These are phyloP conservation scores for Davidsoniella virescens DNA, from an alignment of 2,329 filamentous ascomycete species.

Conservation along the genomic window DNA sequence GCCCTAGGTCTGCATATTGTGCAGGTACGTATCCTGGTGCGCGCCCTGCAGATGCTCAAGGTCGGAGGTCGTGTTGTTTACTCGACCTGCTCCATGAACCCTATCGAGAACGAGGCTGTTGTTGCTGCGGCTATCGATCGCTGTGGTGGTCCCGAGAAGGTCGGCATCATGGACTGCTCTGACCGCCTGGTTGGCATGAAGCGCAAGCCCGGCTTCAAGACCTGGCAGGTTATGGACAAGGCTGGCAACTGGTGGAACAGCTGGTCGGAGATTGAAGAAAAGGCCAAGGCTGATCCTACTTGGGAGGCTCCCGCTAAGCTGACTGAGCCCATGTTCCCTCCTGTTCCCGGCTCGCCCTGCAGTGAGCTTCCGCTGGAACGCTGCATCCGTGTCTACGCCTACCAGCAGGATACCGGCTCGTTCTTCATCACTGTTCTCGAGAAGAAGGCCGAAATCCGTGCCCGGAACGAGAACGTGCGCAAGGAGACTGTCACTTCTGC, in stretches of 20 bases:
- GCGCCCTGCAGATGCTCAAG: conserved; percentile 90
- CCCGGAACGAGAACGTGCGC: conserved; percentile 48
- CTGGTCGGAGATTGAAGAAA: conserved; percentile 67
- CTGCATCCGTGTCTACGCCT: conserved; percentile 88
- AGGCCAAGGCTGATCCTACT: conserved; percentile 40
- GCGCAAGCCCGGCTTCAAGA: conserved; percentile 57
- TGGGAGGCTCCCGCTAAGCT: conserved; percentile 49
- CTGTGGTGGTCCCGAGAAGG: conserved; percentile 68
- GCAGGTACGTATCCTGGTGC: conserved; percentile 77
- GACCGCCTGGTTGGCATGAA: conserved; percentile 61
- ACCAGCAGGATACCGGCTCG: conserved; percentile 87
- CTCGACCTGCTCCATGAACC: conserved; percentile 98
- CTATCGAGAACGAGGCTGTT: conserved; percentile 90
- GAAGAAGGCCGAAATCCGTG: conserved; percentile 75
- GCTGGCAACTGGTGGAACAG: conserved; percentile 59
- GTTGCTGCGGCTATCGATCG: conserved; percentile 75
- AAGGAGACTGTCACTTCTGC: conserved; percentile 21
- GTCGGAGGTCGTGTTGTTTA: conserved; percentile 89
- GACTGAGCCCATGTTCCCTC: conserved; percentile 69
- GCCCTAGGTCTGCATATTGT: conserved; percentile 75
- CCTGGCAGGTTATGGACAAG: conserved; percentile 89
- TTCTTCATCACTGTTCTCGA: conserved; percentile 96
- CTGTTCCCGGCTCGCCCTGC: conserved; percentile 34
- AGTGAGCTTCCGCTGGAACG: conserved; percentile 63
- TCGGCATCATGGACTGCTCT: conserved; percentile 72